Evolutionary conservation across 805 yeast genomes (phyloP).

Genomic region (Suhomyces emberorum): DNA sequence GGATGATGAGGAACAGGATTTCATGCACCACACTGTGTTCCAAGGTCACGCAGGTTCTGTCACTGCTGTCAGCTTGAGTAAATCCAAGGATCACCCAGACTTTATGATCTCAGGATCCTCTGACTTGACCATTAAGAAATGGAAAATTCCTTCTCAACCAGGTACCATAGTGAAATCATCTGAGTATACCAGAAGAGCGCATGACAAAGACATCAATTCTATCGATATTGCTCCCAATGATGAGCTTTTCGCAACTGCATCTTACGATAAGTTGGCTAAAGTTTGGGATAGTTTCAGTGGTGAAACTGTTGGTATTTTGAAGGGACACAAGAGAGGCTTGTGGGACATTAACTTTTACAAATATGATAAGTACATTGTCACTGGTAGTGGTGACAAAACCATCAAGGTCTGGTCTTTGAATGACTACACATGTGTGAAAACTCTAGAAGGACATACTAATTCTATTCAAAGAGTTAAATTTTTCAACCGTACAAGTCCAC

Average conservation of each 20-base stretch:
- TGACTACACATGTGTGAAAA: conserved; percentile 71
- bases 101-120: conserved; percentile 80
- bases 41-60: conserved; percentile 87
- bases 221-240: conserved; percentile 90
- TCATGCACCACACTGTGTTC: conserved; percentile 56
- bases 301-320: conserved; percentile 77
- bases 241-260: conserved; percentile 84
- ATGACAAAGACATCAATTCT: conserved; percentile 92
- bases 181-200: conserved; percentile 91
- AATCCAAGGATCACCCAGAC: conserved; percentile 51
- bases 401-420: conserved; percentile 83
- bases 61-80: conserved; percentile 76
- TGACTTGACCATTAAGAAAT: conserved; percentile 81
- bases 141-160: conserved; percentile 63
- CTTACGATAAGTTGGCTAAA: conserved; percentile 89
- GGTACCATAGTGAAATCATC: conserved; percentile 50
- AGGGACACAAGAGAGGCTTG: conserved; percentile 91
- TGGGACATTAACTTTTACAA: conserved; percentile 88
- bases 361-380: conserved; percentile 70
- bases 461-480: conserved; percentile 83
- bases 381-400: conserved; percentile 92
- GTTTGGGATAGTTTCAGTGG: conserved; percentile 87
- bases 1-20: conserved; percentile 38
- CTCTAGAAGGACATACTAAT: conserved; percentile 92
- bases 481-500: conserved; percentile 57